Evolutionary conservation across 495 filamentous ascomycete species (phyloP).

Genomic region (Xylaria sp.): DNA sequence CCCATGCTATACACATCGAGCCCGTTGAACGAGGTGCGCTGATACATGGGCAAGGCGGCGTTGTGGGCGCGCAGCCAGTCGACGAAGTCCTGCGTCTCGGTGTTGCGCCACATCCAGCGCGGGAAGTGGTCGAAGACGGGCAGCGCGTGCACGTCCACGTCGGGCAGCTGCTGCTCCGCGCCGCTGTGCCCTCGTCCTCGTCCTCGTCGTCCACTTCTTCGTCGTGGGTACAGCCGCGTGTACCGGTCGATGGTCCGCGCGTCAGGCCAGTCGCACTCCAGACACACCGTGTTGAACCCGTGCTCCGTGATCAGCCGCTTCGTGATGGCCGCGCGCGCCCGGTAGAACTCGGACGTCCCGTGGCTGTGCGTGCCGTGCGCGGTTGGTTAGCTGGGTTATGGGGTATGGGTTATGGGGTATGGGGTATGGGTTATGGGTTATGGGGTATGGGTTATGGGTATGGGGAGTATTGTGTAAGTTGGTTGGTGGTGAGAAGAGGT

Average conservation of each 20-base stretch:
- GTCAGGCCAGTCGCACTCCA: conserved; percentile 64
- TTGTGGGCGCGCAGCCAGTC: conserved; percentile 54
- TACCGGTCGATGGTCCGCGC: conserved; percentile 59
- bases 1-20: conserved; percentile 6
- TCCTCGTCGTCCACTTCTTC: too few species aligned
- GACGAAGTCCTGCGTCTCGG: conserved; percentile 55
- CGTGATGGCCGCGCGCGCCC: not conserved
- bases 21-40: not conserved
- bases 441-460: too few species aligned
- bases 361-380: not conserved
- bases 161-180: too few species aligned
- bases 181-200: too few species aligned
- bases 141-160: conserved; percentile 36
- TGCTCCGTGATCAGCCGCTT: conserved; percentile 53
- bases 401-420: too few species aligned
- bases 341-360: not conserved
- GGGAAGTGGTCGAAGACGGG: conserved; percentile 58
- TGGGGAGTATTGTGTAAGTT: too few species aligned
- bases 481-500: too few species aligned
- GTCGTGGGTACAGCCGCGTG: conserved; percentile 22
- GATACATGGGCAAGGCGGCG: conserved; percentile 30
- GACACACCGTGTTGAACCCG: conserved; percentile 57
- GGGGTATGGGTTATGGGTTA: not conserved
- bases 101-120: conserved; percentile 65
- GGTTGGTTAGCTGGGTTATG: not conserved